Percentiles rank a stretch among this genome's conserved stretches.
These are phyloP conservation scores for Periconia sp. DNA, from an alignment of 2,329 filamentous ascomycete species.

Conservation along the genomic window DNA sequence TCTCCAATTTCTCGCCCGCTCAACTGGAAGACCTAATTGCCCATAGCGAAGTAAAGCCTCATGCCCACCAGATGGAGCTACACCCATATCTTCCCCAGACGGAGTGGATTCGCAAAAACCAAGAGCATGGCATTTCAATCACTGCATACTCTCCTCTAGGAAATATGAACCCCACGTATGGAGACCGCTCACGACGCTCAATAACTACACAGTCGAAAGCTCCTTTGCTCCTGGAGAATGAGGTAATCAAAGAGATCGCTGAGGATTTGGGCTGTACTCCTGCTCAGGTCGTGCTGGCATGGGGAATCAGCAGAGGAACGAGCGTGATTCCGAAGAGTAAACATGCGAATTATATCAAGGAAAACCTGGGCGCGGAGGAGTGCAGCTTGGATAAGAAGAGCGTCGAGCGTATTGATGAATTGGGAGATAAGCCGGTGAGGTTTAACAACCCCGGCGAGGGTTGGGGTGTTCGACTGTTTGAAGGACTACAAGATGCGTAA, in stretches of 20 bases:
- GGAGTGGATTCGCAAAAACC: conserved; percentile 10
- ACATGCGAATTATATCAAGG: conserved; percentile 45
- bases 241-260: conserved; percentile 67
- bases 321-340: conserved; percentile 25
- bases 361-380: conserved; percentile 46
- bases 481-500: conserved; percentile 43
- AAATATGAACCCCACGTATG: conserved; percentile 18
- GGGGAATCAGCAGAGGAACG: conserved; percentile 68
- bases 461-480: conserved; percentile 46
- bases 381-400: conserved; percentile 46
- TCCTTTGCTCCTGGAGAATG: conserved; percentile 28
- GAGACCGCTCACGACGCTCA: conserved; percentile 9
- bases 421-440: conserved; percentile 40
- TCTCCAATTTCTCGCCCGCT: conserved; percentile 18
- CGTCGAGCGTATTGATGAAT: conserved; percentile 28
- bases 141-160: conserved; percentile 17
- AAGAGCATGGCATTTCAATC: conserved; percentile 13
- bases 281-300: conserved; percentile 78
- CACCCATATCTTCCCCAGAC: conserved; percentile 15
- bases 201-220: conserved; percentile 45
- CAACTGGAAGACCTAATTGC: conserved; percentile 55
- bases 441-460: conserved; percentile 47
- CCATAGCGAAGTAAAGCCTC: conserved; percentile 28
- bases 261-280: conserved; percentile 63
- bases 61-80: conserved; percentile 19